Conservation (phyloP, 192 early-diverging fungal genomes). For the Coemansia sp. region DNA sequence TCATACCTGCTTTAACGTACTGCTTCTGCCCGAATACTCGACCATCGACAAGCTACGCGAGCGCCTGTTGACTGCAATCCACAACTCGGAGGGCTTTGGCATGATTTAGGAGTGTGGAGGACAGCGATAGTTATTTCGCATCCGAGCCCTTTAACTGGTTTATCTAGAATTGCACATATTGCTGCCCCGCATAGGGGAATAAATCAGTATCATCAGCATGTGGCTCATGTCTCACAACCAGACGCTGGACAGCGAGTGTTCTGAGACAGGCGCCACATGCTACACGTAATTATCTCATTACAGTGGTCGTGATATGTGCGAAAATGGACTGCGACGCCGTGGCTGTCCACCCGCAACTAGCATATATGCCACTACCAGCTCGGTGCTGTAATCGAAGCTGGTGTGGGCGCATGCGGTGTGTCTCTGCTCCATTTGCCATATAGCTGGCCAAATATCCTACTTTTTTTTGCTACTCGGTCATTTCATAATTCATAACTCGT, state of each 20-base stretch:
- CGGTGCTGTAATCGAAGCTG: background rate
- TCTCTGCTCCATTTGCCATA: background rate
- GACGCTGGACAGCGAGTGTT: background rate
- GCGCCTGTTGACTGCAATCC: slow-evolving; percentile 75
- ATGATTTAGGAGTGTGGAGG: slow-evolving; percentile 56
- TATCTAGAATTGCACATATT: too few relatives aligned
- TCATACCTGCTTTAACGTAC: slow-evolving; percentile 91
- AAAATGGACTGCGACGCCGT: background rate
- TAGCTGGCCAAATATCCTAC: background rate
- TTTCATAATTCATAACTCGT: background rate
- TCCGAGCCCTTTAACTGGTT: too few relatives aligned
- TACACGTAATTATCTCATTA: background rate
- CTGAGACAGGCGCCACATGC: slow-evolving; percentile 1
- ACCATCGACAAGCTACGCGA: slow-evolving; percentile 76
- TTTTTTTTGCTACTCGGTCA: background rate
- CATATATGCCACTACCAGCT: background rate
- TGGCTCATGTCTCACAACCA: too few relatives aligned
- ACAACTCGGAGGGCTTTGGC: slow-evolving; percentile 79
- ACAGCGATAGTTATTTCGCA: background rate
- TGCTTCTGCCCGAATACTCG: slow-evolving; percentile 82
- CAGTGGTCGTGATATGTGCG: background rate
- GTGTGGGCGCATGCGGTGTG: background rate
- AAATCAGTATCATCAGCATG: background rate
- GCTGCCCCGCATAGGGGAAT: too few relatives aligned
- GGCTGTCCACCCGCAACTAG: background rate